Conservation (phyloP, 2,329 filamentous ascomycete genomes). For the Sporothrix variecibatus region DNA sequence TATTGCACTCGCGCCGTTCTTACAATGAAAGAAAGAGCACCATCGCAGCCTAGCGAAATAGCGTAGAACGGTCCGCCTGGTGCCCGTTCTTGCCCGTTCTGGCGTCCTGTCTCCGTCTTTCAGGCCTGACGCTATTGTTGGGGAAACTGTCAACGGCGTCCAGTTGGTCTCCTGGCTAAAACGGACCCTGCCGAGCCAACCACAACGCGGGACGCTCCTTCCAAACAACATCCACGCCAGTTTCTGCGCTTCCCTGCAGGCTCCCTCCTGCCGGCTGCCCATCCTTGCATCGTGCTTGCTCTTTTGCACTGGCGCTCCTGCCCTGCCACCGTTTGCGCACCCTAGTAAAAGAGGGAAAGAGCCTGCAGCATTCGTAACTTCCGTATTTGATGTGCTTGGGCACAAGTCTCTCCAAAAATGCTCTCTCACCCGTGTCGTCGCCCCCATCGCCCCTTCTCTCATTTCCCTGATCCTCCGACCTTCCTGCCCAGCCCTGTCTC, state of each 20-base stretch:
- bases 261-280: conserved; percentile 8
- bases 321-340: conserved; percentile 12
- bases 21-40: not conserved
- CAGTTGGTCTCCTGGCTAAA: not conserved
- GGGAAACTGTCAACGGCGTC: conserved; percentile 15
- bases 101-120: conserved; percentile 5
- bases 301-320: not conserved
- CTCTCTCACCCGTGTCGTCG: not conserved
- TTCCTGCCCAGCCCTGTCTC: conserved; percentile 16
- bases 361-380: not conserved
- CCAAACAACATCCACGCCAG: not conserved
- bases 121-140: conserved; percentile 9
- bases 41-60: conserved; percentile 18
- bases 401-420: not conserved
- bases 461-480: conserved; percentile 17
- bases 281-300: not conserved
- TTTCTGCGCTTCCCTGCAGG: not conserved
- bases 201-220: conserved; percentile 13
- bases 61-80: conserved; percentile 16
- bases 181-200: conserved; percentile 23
- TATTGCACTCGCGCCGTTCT: not conserved
- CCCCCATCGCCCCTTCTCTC: conserved; percentile 13
- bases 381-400: not conserved
- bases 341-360: not conserved
- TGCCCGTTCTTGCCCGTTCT: conserved; percentile 20